These are phyloP conservation scores for Aspergillus novofumigatus DNA, from an alignment of 2,329 filamentous ascomycete species.

Conservation along the genomic window DNA sequence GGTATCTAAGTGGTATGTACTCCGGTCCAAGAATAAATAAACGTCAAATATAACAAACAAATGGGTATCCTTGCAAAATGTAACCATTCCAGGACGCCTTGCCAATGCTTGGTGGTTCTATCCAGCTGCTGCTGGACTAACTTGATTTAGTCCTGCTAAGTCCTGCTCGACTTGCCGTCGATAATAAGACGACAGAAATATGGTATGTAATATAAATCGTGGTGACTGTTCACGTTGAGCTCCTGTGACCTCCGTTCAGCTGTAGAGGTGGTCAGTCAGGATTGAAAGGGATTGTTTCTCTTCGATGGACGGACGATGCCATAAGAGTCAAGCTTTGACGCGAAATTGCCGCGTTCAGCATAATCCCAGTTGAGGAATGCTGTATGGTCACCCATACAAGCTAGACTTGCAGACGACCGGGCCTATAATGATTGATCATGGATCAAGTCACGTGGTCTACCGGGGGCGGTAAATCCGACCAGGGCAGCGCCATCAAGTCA, in stretches of 20 bases:
- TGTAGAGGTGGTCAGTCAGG: not conserved
- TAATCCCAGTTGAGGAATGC: not conserved
- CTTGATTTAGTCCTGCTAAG: not conserved
- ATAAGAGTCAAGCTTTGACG: not conserved
- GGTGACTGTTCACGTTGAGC: not conserved
- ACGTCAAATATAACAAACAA: not conserved
- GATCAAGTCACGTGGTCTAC: not conserved
- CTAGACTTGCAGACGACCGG: not conserved
- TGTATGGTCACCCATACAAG: not conserved
- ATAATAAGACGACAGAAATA: not conserved
- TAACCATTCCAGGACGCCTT: not conserved
- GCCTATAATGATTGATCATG: not conserved
- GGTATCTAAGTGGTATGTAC: not conserved
- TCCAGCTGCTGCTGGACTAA: not conserved
- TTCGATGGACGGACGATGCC: not conserved
- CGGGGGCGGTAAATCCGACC: not conserved
- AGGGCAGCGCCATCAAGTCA: conserved; percentile 1
- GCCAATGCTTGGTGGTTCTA: not conserved
- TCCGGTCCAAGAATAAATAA: not conserved
- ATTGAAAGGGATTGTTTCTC: not conserved
- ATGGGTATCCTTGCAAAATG: not conserved
- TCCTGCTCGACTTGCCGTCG: not conserved
- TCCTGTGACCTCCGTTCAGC: not conserved
- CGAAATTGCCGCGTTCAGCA: not conserved
- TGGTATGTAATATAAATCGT: not conserved